phyloP scores from a whole-genome alignment of 768 basidiomycete genomes.

The Auricularia cornea region DNA sequence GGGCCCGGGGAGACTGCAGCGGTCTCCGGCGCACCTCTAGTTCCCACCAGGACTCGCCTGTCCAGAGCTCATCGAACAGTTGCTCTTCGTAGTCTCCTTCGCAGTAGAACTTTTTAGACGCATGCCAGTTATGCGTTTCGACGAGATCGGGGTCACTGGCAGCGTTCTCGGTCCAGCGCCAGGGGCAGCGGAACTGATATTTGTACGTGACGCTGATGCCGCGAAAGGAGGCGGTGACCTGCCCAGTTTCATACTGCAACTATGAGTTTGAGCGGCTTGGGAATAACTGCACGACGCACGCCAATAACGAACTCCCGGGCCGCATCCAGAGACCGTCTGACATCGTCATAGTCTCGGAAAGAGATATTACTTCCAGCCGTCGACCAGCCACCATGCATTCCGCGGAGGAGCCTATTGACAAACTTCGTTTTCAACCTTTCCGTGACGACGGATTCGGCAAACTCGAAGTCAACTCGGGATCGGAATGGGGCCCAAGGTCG shows the following conservation, averaged over 20 bases:
- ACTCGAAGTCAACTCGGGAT: too few species aligned
- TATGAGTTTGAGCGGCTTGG: background rate
- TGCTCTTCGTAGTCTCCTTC: constrained; percentile 10
- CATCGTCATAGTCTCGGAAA: too few species aligned
- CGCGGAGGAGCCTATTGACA: too few species aligned
- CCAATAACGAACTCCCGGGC: too few species aligned
- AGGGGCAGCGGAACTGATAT: constrained; percentile 23
- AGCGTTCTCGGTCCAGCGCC: constrained; percentile 19
- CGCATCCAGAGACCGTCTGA: too few species aligned
- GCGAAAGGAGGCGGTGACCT: constrained; percentile 11
- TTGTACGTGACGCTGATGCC: constrained; percentile 9
- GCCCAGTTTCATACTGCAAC: constrained; percentile 14
- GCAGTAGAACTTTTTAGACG: constrained; percentile 21
- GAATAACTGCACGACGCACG: background rate
- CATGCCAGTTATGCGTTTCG: constrained; percentile 12
- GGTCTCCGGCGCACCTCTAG: constrained; percentile 14
- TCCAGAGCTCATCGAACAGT: constrained; percentile 22
- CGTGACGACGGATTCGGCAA: too few species aligned
- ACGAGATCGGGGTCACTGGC: constrained; percentile 16
- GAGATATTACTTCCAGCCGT: too few species aligned
- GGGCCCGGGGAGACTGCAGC: too few species aligned
- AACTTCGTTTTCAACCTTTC: too few species aligned
- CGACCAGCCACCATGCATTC: too few species aligned
- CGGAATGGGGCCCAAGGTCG: too few species aligned
- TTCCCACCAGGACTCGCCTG: constrained; percentile 23